Base-by-base conservation (phyloP, 768 basidiomycete species). In the Boletus barrowsii region DNA sequence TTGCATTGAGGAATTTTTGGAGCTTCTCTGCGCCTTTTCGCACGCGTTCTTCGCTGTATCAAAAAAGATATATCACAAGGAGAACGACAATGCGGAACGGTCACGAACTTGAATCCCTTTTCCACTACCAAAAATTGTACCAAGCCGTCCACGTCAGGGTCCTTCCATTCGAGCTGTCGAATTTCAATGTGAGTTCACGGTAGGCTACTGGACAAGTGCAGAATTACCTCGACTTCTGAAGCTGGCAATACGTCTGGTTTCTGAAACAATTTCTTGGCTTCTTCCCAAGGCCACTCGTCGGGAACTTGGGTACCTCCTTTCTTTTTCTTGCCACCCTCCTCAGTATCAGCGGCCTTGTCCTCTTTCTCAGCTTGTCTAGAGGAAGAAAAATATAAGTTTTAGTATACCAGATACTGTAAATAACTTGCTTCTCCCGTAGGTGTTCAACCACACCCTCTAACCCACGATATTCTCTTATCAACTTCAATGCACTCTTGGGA, bases 241-340 rank as follows among this genome's bases (percentile, higher is more conserved):
- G 93, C 88, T 24, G 93, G 88, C 9, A 84, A 75, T 20, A 99
- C 96, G 55, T 97, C 93, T 3, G 97, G 97, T 47, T 87, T 83
- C 72, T 87, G 72, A 65, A 99, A 99, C 24, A 99, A 66, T 68
- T 86, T 80, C 73, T 94, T 94, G 36, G 97, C 97, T 58, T 93
- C 88, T 69, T 95, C 85, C 91, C 92, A 98, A 45, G 92, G 92
- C 96, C 96, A 99, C 55, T 96, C 86, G 42, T 94, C 94, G 0
- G 97, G 96, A 36, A 98, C 79, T 18, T 80, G 76, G 47, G 94
- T 75, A 1, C 84, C 85, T 8, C 90, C 93, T 45, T 87, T 90
- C 62, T 83, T 86, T 61, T 70, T 70, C 67, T 66, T 72, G 20
- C 63, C 68, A 10, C 75, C 77, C 20, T 72, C 73, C 8, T 72